Evolutionary conservation across 768 basidiomycete genomes (phyloP), one percentile per base, ranked within the genome.

Genomic region (Pleurotus citrinopileatus): DNA sequence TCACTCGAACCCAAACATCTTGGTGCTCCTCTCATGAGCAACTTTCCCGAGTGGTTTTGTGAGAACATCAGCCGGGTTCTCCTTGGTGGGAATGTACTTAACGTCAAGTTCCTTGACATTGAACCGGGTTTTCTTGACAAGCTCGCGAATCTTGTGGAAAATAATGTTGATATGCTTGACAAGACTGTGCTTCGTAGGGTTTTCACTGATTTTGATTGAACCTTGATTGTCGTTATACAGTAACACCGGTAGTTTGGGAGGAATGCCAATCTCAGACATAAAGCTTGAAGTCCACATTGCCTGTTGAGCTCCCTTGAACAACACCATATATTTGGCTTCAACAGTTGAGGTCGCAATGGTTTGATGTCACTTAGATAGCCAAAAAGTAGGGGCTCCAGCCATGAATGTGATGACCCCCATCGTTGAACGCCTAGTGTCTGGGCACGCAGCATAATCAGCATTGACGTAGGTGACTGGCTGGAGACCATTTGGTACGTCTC

Each of bases 11-110:
- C n/a, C n/a, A n/a, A n/a, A n/a, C n/a, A n/a, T n/a, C n/a, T n/a
- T n/a, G 3, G 25, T 20, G 20, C 42, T 43, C 19, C 42, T n/a
- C 29, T 32, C 29, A 20, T 12, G 19, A 20, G 42, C n/a, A 20
- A 1, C 42, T 20, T 25, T 17, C 12, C 7, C n/a, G 20, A 43
- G 19, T 4, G 63, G 55, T 57, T 77, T 78, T 0, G 73, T 79
- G n/a, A 79, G 57, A 3, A 73, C 55, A 57, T 77, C 72, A 0
- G 75, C 73, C 13, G 64, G 40, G 54, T 72, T 71, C 0, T 72
- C 59, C 1, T 25, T 48, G 7, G 66, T 64, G 0, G 70, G 66
- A 23, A 67, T 57, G 50, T 63, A 64, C 9, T 55, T 23, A 13
- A 67, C 42, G 1, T 42, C 28, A 13, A 68, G 40, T 15, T 60